Evolutionary conservation across 1,284 basidiomycete genomes (phyloP), one percentile per base, ranked within the genome.

Genomic region (Rhodotorula sp.): DNA sequence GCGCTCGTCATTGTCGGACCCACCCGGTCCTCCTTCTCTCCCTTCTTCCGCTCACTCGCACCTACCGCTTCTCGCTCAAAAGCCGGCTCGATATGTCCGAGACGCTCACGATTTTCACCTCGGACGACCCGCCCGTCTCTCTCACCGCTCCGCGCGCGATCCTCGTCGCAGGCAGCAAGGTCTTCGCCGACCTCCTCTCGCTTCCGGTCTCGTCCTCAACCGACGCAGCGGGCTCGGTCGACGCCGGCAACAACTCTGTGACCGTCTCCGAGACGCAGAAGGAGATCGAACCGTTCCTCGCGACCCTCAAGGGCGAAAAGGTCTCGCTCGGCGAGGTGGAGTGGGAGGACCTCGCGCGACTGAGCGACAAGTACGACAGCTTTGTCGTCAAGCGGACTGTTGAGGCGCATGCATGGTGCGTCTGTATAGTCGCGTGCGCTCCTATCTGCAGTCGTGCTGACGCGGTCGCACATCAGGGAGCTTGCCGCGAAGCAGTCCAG

Each of bases 311-410:
- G 17, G 46, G 64, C 8, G 41, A 42, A 10, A 56, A 48, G 27
- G 21, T 41, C 7, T 5, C 1, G 5, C 41, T 65, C 3, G 13
- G 23, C 5, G 4, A 19, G 17, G 25, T 23, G 16, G 27, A 44
- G 19, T 65, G 64, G 64, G 56, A 58, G 44, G 17, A 14, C 10
- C 19, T 65, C 19, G 64, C 55, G 5, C 17, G 23, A 19, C 8
- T 65, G 9, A 56, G 27, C 7, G 64, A 65, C 48, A 65, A 65
- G 48, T 65, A 65, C 48, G 64, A 65, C 46, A n/a, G 54, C 25
- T n/a, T 17, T 7, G 46, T n/a, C 9, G 46, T 65, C 16, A 27
- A 46, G 21, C 41, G 42, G 9, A 10, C 23, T 4, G 46, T 65
- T 16, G 64, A 59, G 21, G 19, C 27, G 10, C 46, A 49, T 12